These are phyloP conservation scores for Marasmius tenuissimus DNA, from an alignment of 1,284 basidiomycete species.

Conservation along the genomic window DNA sequence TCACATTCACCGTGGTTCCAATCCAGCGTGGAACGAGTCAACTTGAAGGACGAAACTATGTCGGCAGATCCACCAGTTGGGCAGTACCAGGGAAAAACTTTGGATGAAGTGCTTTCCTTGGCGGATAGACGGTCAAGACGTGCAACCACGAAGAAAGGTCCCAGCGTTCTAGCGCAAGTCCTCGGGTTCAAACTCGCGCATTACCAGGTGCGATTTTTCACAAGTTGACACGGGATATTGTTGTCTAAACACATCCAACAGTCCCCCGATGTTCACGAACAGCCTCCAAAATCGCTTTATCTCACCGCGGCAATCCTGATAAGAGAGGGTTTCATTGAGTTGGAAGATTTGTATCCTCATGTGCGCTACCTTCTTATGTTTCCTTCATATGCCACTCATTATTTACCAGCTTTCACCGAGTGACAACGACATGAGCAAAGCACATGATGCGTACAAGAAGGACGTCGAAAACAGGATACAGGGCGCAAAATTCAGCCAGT, in stretches of 20 bases:
- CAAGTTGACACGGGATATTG: conserved; percentile 72
- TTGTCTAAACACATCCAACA: conserved; percentile 28
- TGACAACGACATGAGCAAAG: conserved; percentile 73
- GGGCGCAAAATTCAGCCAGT: conserved; percentile 73
- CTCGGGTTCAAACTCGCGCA: conserved; percentile 94
- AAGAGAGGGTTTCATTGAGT: conserved; percentile 81
- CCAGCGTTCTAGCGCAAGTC: conserved; percentile 84
- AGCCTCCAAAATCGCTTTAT: conserved; percentile 74
- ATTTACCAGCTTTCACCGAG: conserved; percentile 63
- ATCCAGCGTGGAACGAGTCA: conserved; percentile 33
- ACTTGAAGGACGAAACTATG: conserved; percentile 31
- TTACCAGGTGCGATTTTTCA: conserved; percentile 86
- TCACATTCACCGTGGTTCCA: conserved; percentile 80
- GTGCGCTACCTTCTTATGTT: conserved; percentile 39
- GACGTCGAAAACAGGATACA: conserved; percentile 66
- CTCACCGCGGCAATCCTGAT: conserved; percentile 87
- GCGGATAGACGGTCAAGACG: conserved; percentile 39
- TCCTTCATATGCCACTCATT: conserved; percentile 5
- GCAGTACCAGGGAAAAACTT: conserved; percentile 54
- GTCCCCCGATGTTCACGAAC: conserved; percentile 57
- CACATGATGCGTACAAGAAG: conserved; percentile 67
- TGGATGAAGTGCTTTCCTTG: conserved; percentile 64
- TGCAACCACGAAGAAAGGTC: conserved; percentile 30
- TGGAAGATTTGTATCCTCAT: conserved; percentile 87
- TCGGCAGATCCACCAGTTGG: conserved; percentile 37